phyloP scores from a whole-genome alignment of 176 grass and related monocot genomes.

The Ensete glaucum region DNA sequence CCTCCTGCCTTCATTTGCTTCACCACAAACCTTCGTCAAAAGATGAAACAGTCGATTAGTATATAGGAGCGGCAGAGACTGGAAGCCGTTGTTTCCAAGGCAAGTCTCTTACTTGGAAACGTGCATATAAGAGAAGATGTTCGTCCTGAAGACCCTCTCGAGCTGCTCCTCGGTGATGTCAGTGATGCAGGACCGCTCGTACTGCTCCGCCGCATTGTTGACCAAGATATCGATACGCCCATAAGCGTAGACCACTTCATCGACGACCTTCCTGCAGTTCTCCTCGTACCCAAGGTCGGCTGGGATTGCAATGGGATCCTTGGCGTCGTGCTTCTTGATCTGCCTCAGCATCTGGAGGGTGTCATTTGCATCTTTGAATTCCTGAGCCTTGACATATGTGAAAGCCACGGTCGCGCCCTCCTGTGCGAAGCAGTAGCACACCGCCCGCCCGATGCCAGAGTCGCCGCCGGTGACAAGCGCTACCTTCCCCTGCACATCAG shows the following conservation, averaged over 20 bases:
- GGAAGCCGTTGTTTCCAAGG: neutral
- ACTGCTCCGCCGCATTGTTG: slow-evolving; percentile 78
- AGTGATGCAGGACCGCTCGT: slow-evolving; percentile 26
- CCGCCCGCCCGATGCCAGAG: slow-evolving; percentile 77
- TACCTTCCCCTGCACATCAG: slow-evolving; percentile 49
- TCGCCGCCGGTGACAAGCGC: slow-evolving; percentile 77
- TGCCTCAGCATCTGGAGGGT: slow-evolving; percentile 46
- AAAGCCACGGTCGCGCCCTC: slow-evolving; percentile 80
- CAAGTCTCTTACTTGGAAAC: slow-evolving; percentile 29
- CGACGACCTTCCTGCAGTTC: slow-evolving; percentile 50
- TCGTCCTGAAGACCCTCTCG: slow-evolving; percentile 66
- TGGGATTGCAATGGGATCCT: slow-evolving; percentile 39
- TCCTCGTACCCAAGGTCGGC: slow-evolving; percentile 76
- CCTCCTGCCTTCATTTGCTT: slow-evolving; percentile 26
- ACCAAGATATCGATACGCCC: slow-evolving; percentile 61
- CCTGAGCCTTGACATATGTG: slow-evolving; percentile 47
- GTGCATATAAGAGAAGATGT: slow-evolving; percentile 59
- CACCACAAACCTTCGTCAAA: slow-evolving; percentile 24
- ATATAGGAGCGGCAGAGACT: too few species aligned
- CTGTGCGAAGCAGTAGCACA: slow-evolving; percentile 61
- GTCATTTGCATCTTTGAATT: slow-evolving; percentile 56
- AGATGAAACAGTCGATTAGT: neutral
- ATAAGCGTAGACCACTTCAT: slow-evolving; percentile 27
- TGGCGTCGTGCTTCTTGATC: slow-evolving; percentile 23
- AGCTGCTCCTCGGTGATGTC: slow-evolving; percentile 52